Percentiles rank a stretch among this genome's conserved stretches.
Conservation (phyloP, 2,329 filamentous ascomycete species). For the Diaporthe eres region DNA sequence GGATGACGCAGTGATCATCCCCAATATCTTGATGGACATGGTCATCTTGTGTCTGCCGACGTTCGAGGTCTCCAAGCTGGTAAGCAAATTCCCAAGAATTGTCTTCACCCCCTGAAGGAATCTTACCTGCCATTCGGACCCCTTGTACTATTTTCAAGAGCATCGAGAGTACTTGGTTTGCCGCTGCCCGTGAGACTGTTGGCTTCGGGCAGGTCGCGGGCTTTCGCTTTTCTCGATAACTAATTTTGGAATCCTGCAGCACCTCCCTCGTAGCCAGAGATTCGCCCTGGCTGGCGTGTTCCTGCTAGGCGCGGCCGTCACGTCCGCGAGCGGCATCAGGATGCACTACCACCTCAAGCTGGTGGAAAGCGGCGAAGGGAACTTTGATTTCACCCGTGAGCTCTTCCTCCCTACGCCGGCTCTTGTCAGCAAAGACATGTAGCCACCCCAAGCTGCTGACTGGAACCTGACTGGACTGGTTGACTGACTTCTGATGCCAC, state of each 20-base stretch:
- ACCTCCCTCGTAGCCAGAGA: constrained; percentile 19
- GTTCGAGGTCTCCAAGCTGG: constrained; percentile 27
- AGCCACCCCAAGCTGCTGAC: background rate
- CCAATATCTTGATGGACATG: constrained; percentile 27
- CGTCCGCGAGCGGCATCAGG: constrained; percentile 21
- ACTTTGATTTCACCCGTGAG: constrained; percentile 16
- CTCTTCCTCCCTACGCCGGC: background rate
- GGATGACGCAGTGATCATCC: background rate
- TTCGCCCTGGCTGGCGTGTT: constrained; percentile 11
- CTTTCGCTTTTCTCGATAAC: background rate
- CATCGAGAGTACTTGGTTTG: background rate
- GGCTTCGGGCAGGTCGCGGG: background rate
- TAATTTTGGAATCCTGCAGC: background rate
- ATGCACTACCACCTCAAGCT: constrained; percentile 10
- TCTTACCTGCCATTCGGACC: too few relatives aligned
- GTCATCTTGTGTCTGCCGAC: constrained; percentile 29
- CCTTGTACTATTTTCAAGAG: too few relatives aligned
- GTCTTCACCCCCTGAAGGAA: background rate
- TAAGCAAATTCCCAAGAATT: background rate
- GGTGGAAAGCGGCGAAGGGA: background rate
- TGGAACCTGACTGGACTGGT: background rate
- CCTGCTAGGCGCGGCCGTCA: constrained; percentile 25
- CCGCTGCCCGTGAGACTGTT: background rate
- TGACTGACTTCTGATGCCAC: background rate
- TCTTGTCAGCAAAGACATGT: too few relatives aligned